Evolutionary conservation across 176 grass and related monocot genomes (phyloP), one percentile per base, ranked within the genome.

Genomic region (Cenchrus purpureus): DNA sequence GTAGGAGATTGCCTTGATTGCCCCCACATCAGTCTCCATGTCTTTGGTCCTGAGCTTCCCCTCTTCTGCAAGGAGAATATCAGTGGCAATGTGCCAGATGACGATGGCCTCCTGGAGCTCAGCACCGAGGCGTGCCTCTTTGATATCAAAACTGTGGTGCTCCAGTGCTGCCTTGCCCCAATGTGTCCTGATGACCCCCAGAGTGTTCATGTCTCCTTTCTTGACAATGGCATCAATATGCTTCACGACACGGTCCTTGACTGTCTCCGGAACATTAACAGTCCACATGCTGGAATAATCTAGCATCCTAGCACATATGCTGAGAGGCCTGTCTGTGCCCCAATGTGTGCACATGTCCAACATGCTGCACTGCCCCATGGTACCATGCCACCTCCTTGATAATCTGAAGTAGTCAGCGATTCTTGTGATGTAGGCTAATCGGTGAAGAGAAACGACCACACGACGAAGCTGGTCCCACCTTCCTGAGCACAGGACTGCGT

Each of bases 81-180:
- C 81, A 16, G 81, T 88, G 2, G 52, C 88, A 42, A 90, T 85
- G 82, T 90, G 88, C 82, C 88, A 93, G 32, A 83, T 32, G 48
- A 93, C 58, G 11, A 93, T 82, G 76, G 71, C 83, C 25, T 79
- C 74, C 5, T 88, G 73, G 9, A 83, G 17, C 13, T 84, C 81
- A 57, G 50, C 53, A 76, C 73, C 73, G 11, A 20, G 8, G 52
- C 19, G 13, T 6, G 9, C 6, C 19, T 31, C 40, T 3, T 12
- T 12, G 0, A 68, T 0, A 10, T 17, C 0, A n/a, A 76, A 54
- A 20, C 0, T 10, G 15, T 76, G 8, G 46, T 7, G 16, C 53
- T 58, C 0, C 3, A 52, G 71, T 29, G 46, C 48, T 0, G 6
- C 3, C 6, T 10, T 2, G 49, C 71, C 46, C 48, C 48, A 73